phyloP scores from a whole-genome alignment of 2,329 filamentous ascomycete genomes.

The Fusarium sp. region DNA sequence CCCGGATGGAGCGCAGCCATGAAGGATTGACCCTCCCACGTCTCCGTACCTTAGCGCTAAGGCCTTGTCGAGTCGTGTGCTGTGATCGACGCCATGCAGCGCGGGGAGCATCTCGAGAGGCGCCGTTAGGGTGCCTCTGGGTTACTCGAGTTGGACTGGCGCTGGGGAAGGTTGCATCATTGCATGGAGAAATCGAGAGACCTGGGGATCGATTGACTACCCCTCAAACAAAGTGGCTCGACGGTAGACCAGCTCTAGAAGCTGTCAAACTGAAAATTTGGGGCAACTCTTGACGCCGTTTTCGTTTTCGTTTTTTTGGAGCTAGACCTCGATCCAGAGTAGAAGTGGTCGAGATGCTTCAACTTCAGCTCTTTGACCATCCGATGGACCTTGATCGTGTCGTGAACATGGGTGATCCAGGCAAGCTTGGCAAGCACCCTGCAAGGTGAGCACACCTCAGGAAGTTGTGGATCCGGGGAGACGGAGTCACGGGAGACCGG shows the following conservation, averaged over 20 bases:
- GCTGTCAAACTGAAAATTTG: not conserved
- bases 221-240: not conserved
- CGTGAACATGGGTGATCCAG: constrained; percentile 3
- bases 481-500: constrained; percentile 8
- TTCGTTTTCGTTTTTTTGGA: not conserved
- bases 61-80: constrained; percentile 16
- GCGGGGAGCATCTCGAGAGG: constrained; percentile 28
- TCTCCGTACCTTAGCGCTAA: constrained; percentile 11
- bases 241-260: not conserved
- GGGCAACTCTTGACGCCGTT: constrained; percentile 1
- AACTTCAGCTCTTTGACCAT: constrained; percentile 6
- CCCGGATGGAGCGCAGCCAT: not conserved
- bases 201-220: not conserved
- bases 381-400: not conserved
- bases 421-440: constrained; percentile 4
- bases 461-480: constrained; percentile 18
- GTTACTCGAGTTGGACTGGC: not conserved
- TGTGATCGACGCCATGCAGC: constrained; percentile 33
- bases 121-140: not conserved
- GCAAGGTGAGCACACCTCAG: not conserved
- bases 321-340: not conserved
- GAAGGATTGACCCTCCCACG: constrained; percentile 8
- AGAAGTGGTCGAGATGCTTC: not conserved
- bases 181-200: constrained; percentile 6
- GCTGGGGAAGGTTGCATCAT: constrained; percentile 22